Percentiles rank a stretch among this genome's conserved stretches.
Evolutionary conservation across 495 filamentous ascomycete genomes (phyloP).

Genomic region (Elaphomyces granulatus): DNA sequence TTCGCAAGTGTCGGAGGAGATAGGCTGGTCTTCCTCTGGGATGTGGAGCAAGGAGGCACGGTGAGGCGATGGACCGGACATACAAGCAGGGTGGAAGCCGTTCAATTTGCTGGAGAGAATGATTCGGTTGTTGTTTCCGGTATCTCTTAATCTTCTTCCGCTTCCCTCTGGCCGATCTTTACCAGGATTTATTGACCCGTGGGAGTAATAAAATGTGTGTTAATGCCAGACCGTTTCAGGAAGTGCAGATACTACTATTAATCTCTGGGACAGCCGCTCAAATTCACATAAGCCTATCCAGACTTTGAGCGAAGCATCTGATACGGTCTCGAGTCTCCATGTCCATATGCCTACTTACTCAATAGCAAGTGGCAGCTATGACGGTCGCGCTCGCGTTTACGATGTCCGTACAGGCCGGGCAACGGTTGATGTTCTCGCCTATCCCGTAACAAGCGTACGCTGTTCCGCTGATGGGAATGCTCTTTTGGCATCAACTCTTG

Average conservation of each 20-base stretch:
- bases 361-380: slow-evolving; percentile 57
- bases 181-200: no score
- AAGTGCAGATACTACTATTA: slow-evolving; percentile 68
- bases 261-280: slow-evolving; percentile 67
- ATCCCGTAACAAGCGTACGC: slow-evolving; percentile 49
- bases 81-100: slow-evolving; percentile 55
- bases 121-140: slow-evolving; percentile 52
- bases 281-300: slow-evolving; percentile 57
- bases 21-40: slow-evolving; percentile 83
- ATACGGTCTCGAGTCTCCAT: slow-evolving; percentile 53
- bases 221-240: no score
- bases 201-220: no score
- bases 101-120: slow-evolving; percentile 61
- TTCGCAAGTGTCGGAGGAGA: slow-evolving; percentile 81
- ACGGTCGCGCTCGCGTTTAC: slow-evolving; percentile 71
- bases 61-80: slow-evolving; percentile 63
- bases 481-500: slow-evolving; percentile 59
- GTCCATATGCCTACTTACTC: slow-evolving; percentile 29
- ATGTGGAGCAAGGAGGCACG: slow-evolving; percentile 66
- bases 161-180: no score
- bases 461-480: slow-evolving; percentile 58
- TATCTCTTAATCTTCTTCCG: no score
- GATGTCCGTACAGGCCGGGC: slow-evolving; percentile 72
- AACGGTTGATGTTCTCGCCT: slow-evolving; percentile 50
- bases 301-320: slow-evolving; percentile 60